A percentile compares a stretch with the other conserved stretches of the same genome.
phyloP scores from a whole-genome alignment of 2,329 filamentous ascomycete genomes.

The Fusarium cyanostomum region DNA sequence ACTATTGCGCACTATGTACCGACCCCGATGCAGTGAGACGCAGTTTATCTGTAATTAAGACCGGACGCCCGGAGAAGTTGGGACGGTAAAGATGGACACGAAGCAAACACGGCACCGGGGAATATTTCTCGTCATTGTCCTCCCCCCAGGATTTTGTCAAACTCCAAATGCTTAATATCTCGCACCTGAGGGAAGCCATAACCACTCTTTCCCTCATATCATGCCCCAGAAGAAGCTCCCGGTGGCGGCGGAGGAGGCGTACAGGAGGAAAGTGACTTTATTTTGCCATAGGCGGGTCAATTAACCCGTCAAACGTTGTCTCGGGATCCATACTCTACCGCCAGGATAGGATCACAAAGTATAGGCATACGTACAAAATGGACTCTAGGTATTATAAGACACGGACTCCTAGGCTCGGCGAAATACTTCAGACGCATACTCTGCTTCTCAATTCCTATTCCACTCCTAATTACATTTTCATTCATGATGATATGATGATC shows the following conservation, averaged over 20 bases:
- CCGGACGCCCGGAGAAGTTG: constrained; percentile 10
- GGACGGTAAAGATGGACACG: constrained; percentile 4
- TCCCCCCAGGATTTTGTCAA: constrained; percentile 13
- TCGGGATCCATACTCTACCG: background rate
- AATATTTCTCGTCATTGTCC: constrained; percentile 11
- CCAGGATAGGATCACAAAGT: too few species aligned
- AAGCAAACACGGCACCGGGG: constrained; percentile 26
- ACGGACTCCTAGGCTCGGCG: background rate
- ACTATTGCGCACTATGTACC: constrained; percentile 16
- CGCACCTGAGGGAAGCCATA: background rate
- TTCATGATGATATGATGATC: background rate
- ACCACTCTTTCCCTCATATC: background rate
- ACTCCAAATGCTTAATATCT: constrained; percentile 7
- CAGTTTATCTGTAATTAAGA: constrained; percentile 20
- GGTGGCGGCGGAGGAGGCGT: constrained; percentile 25
- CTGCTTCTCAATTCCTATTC: background rate
- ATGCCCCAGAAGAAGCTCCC: constrained; percentile 15
- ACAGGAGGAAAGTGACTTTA: background rate
- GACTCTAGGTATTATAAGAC: too few species aligned
- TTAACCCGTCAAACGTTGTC: constrained; percentile 8
- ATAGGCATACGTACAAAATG: too few species aligned
- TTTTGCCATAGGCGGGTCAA: background rate
- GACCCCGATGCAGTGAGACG: constrained; percentile 31
- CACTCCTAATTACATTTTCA: background rate
- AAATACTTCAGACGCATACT: background rate